Evolutionary conservation across 768 basidiomycete genomes (phyloP).

Genomic region (Dentipellis sp.): DNA sequence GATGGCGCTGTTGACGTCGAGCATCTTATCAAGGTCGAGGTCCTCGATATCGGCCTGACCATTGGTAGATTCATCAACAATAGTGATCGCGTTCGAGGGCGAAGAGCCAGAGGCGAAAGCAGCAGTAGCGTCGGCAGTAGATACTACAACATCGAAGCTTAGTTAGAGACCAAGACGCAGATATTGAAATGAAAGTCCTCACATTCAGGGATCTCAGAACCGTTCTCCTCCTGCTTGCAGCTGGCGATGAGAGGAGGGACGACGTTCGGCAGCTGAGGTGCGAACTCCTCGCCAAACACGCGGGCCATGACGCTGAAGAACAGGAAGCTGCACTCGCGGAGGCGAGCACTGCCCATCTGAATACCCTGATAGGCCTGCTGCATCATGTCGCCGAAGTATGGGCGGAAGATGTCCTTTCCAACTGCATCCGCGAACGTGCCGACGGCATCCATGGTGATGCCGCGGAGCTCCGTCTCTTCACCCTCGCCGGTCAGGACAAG

Average conservation of each 20-base stretch:
- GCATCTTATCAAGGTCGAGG: conserved; percentile 71
- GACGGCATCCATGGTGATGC: conserved; percentile 97
- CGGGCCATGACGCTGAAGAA: conserved; percentile 99
- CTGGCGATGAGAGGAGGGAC: conserved; percentile 79
- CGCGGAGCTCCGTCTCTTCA: conserved; percentile 89
- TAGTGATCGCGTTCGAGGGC: conserved; percentile 57
- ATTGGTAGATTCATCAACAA: conserved; percentile 42
- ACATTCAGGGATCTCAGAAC: conserved; percentile 36
- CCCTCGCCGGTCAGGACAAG: conserved; percentile 77
- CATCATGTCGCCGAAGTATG: conserved; percentile 97
- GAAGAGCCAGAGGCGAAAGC: conserved; percentile 71
- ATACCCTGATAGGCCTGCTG: conserved; percentile 87
- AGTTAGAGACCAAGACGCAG: no score
- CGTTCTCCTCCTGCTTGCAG: conserved; percentile 76
- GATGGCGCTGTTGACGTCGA: conserved; percentile 91
- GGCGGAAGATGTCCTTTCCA: conserved; percentile 87
- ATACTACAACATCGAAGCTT: conserved; percentile 25
- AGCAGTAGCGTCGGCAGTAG: conserved; percentile 42
- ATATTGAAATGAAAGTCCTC: neutral
- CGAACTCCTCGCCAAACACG: conserved; percentile 92
- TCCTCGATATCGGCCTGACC: conserved; percentile 65
- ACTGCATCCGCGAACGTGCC: conserved; percentile 98
- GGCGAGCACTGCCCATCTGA: conserved; percentile 74
- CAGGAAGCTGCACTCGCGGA: conserved; percentile 93
- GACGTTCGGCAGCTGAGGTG: conserved; percentile 75